Evolutionary conservation across 495 filamentous ascomycete genomes (phyloP).

Genomic region (Lasiosphaeriaceae sp.): DNA sequence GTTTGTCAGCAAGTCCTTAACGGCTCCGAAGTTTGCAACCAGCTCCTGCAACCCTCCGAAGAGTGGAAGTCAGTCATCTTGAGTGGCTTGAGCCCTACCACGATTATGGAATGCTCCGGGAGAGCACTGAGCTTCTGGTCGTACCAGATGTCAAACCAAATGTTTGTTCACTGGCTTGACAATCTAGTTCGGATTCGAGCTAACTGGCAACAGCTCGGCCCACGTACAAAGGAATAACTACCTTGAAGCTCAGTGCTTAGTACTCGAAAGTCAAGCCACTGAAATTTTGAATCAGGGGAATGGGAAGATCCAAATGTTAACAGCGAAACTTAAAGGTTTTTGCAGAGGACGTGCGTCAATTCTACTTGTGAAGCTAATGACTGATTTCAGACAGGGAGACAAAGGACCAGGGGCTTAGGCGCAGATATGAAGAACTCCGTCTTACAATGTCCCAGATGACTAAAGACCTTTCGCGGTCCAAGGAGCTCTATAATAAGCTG

Average conservation of each 20-base stretch:
- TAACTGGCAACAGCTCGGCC: conserved; percentile 58
- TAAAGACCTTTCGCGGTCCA: conserved; percentile 69
- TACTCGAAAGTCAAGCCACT: conserved; percentile 68
- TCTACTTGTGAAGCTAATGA: neutral
- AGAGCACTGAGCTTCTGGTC: conserved; percentile 83
- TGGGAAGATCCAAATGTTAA: conserved; percentile 65
- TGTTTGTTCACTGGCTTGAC: conserved; percentile 47
- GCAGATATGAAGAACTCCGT: conserved; percentile 73
- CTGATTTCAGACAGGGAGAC: conserved; percentile 55
- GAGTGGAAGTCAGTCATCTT: conserved; percentile 92
- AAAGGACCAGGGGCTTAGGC: conserved; percentile 62
- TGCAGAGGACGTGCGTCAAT: neutral
- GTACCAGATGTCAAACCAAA: conserved; percentile 88
- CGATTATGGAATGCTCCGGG: conserved; percentile 87
- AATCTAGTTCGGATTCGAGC: neutral
- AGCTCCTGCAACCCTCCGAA: conserved; percentile 73
- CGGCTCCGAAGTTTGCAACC: conserved; percentile 69
- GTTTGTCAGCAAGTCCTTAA: conserved; percentile 70
- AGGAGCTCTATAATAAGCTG: conserved; percentile 79
- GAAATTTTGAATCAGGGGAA: conserved; percentile 81
- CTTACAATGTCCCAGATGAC: conserved; percentile 69
- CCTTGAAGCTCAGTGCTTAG: conserved; percentile 5
- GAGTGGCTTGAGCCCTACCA: conserved; percentile 75
- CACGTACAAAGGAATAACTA: conserved; percentile 40
- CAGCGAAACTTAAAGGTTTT: conserved; percentile 43